phyloP scores from a whole-genome alignment of 2,329 filamentous ascomycete genomes.

The Albifimbria verrucaria region DNA sequence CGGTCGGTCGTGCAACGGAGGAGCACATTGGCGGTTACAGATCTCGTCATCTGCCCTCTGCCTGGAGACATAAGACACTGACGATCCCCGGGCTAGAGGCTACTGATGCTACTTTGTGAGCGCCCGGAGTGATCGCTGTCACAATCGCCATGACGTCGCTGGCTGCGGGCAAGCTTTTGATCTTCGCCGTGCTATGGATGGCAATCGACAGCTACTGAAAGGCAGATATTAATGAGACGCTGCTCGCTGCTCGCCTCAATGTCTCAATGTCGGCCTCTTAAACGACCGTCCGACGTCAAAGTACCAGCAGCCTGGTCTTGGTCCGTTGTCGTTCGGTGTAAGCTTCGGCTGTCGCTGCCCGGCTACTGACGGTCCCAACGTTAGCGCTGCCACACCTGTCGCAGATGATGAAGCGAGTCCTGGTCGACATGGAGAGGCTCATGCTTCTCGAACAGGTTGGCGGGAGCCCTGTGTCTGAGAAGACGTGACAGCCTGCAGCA shows the following conservation, averaged over 20 bases:
- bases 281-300: neutral
- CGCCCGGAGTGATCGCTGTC: neutral
- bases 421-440: too few relatives aligned
- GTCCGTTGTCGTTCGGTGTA: neutral
- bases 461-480: neutral
- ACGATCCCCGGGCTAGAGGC: neutral
- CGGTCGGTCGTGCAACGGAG: too few relatives aligned
- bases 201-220: too few relatives aligned
- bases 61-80: too few relatives aligned
- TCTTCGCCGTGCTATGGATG: neutral
- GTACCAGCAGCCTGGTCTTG: neutral
- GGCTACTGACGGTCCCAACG: neutral
- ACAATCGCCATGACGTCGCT: neutral
- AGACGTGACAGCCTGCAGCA: too few relatives aligned
- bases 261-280: too few relatives aligned
- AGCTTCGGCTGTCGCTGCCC: neutral
- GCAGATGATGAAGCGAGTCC: too few relatives aligned
- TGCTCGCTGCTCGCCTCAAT: too few relatives aligned
- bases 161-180: neutral
- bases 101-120: neutral
- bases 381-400: neutral
- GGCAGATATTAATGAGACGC: too few relatives aligned
- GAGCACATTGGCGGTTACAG: too few relatives aligned
- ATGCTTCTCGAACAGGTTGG: too few relatives aligned
- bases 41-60: too few relatives aligned